Evolutionary conservation across 306 rosid genomes (phyloP), one percentile per base, ranked within the genome.

Genomic region (Dalbergia oliveri): DNA sequence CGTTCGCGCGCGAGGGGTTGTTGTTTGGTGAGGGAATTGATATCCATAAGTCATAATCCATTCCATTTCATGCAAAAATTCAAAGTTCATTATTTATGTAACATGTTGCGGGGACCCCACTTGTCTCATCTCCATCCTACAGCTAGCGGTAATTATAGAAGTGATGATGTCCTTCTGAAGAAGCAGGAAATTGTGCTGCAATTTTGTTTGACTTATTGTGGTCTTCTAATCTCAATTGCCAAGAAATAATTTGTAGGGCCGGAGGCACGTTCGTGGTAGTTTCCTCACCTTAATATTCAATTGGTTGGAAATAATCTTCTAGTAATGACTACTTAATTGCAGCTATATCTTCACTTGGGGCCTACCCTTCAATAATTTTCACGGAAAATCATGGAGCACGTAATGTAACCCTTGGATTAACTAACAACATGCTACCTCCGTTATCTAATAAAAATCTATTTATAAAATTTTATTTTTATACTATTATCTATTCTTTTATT

Each of bases 11-110:
- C 8, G 72, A 76, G 65, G 78, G 81, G 86, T 31, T 3, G 83
- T 80, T 80, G 73, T 84, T 88, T 33, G 83, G 89, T 81, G 15
- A 34, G 63, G 73, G 84, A 86, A 69, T 74, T 65, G 66, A 73
- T 75, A 76, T 69, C 68, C 60, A 14, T n/a, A n/a, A n/a, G n/a
- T n/a, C n/a, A n/a, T 50, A 2, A 37, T 37, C 31, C 31, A 26
- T 49, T 11, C n/a, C 4, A 10, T 18, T 63, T 51, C 9, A 14
- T 59, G 51, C 84, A 79, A 80, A 61, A 77, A 49, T 89, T 86
- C 91, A 85, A 83, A 73, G 76, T 64, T 68, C 10, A 66, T 66
- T 6, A 72, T 78, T 78, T 15, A 47, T 16, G 23, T 16, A 53
- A 45, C 67, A 58, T 35, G 49, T 45, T 62, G 1, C 0, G 60